Base-by-base conservation (phyloP, 345 rosid species). In the Zanthoxylum bungeanum region DNA sequence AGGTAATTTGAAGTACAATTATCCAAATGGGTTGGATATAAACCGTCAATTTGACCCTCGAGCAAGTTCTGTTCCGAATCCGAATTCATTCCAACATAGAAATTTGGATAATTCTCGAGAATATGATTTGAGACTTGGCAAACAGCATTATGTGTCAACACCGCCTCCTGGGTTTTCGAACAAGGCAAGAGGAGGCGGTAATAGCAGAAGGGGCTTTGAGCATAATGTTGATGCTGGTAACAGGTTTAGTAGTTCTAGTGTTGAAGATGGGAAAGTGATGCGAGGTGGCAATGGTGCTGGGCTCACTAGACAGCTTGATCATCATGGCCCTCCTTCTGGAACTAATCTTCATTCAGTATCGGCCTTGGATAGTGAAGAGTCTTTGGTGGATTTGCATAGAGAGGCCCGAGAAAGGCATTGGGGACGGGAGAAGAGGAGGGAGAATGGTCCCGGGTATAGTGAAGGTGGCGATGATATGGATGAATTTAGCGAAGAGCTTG, bases 291-390 rank as follows among this genome's bases (percentile, higher is more conserved):
- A 75, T 57, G 91, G 37, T 34, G 64, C 61, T 17, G 79, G 84
- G 63, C 79, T 88, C 42, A 64, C 78, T 52, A 73, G 74, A 72
- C 97, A 90, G 84, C 81, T 85, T 79, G 86, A 89, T 79, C 88
- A 62, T 16, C 94, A 93, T 44, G 90, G 93, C 9, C 88, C 83
- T 17, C 82, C 85, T 50, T 66, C 81, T 9, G 87, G 95, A 65
- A 83, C 80, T 39, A 82, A 74, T 66, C 83, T 83, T 14, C 88
- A 70, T 58, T 88, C 92, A 27, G 88, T 81, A 69, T 78, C 90
- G 0, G 81, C 77, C 10, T 73, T 80, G n/a, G 88, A 80, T 47
- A 70, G 83, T 44, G 86, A 81, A 69, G 88, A 81, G 52, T 76
- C 91, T 58, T 60, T 75, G 59, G 30, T 66, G 52, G 80, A 79